Base-by-base conservation (phyloP, 2,329 filamentous ascomycete species). In the Akanthomyces muscarius region DNA sequence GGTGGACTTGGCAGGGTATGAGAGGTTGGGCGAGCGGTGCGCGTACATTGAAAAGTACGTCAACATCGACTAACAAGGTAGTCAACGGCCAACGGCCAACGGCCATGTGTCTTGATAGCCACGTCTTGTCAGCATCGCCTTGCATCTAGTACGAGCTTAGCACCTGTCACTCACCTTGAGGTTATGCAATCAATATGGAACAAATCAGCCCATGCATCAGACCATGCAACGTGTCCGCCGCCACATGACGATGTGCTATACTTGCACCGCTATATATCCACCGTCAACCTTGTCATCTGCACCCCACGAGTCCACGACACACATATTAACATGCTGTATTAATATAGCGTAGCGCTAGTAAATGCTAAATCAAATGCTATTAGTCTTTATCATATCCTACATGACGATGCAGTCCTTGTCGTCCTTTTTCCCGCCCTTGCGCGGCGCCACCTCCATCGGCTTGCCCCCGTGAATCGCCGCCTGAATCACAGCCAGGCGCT, bases 401-500 rank as follows among this genome's bases (percentile, higher is more conserved):
- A 86, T 86, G 67, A 86, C 77, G 62, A 81, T 72, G 70, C 84
- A 86, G 60, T 85, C 81, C 73, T 83, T 85, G 64, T 85, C 81
- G 62, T 83, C 79, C 61, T 77, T 79, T 33, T 67, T 73, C 28
- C 68, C 75, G 70, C 85, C 77, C 66, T 74, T 79, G 38, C 80
- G 78, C 5, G 82, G 76, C 14, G 76, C 82, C 16, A 84, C 82
- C 10, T 85, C 83, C 81, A 85, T 85, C 0, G 83, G 81, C 1
- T 75, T 81, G 36, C 73, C 69, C 28, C 83, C 83, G 66, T 81
- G 85, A 36, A 93, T 90, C 13, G 95, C 94, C 10, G 90, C 89
- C 65, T 90, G 86, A 65, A 99, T 99, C 47, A 92, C 91, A 23
- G 89, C 87, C 60, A 99, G 82, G 30, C 95, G 86, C 71, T 95